These are phyloP conservation scores for Venturia aucupariae DNA, from an alignment of 2,329 filamentous ascomycete species.

Conservation along the genomic window DNA sequence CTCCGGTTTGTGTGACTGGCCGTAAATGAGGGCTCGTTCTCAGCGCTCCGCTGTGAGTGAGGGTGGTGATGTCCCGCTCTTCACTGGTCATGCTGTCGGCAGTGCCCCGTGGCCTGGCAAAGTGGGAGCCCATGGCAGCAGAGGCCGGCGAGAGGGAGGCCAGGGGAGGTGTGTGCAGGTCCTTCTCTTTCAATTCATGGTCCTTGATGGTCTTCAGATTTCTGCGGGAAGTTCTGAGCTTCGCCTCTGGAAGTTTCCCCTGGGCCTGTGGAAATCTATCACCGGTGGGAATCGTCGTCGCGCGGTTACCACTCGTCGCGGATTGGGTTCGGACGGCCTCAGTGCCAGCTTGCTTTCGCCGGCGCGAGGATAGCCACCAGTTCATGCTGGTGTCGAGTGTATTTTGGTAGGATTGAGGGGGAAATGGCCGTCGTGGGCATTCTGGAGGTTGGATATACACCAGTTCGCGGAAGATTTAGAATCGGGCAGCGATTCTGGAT, in stretches of 20 bases:
- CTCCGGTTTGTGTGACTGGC: conserved; percentile 27
- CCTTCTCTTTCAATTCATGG: not conserved
- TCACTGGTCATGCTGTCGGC: not conserved
- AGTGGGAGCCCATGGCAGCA: not conserved
- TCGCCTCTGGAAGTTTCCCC: not conserved
- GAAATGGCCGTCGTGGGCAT: not conserved
- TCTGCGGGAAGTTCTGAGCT: not conserved
- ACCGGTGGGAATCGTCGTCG: not conserved
- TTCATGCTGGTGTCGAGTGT: not conserved
- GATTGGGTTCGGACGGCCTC: not conserved
- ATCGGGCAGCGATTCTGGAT: too few species aligned
- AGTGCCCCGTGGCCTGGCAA: not conserved
- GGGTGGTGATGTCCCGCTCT: conserved; percentile 37
- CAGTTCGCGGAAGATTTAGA: too few species aligned
- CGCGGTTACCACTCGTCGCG: not conserved
- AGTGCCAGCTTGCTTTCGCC: not conserved
- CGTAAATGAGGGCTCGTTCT: conserved; percentile 40
- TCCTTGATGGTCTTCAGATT: not conserved
- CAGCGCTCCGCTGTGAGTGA: conserved; percentile 32
- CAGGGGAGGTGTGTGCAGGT: conserved; percentile 1
- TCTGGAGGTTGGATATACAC: too few species aligned
- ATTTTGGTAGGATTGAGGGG: not conserved
- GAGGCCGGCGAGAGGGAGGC: not conserved
- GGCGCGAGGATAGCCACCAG: not conserved
- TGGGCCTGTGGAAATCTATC: not conserved